phyloP scores from a whole-genome alignment of 108 stramenopile genomes.

The Cyclotella sp. region DNA sequence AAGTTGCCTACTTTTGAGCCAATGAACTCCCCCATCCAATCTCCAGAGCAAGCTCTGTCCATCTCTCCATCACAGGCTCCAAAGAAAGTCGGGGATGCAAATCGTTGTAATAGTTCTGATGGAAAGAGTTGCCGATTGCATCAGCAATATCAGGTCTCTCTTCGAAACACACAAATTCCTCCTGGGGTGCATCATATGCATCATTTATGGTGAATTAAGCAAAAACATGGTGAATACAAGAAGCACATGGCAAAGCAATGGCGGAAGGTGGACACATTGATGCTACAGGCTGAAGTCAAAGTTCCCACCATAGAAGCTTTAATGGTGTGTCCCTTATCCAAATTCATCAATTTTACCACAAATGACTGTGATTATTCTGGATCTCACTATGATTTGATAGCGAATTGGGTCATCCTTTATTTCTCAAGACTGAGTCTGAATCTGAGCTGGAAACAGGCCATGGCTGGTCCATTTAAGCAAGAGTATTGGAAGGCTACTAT shows the following conservation, averaged over 20 bases:
- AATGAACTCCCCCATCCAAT: background rate
- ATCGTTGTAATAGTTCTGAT: background rate
- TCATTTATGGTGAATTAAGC: background rate
- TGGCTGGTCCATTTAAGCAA: constrained; percentile 36
- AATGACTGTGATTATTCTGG: background rate
- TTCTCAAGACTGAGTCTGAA: constrained; percentile 6
- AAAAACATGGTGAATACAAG: background rate
- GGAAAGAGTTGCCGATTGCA: constrained; percentile 1
- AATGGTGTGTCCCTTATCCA: background rate
- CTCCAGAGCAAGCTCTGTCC: background rate
- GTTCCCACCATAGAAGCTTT: background rate
- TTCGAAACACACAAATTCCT: background rate
- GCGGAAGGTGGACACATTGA: background rate
- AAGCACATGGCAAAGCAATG: background rate
- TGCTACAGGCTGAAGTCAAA: background rate
- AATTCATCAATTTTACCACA: background rate
- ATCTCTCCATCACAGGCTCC: too few relatives aligned
- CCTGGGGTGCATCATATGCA: background rate
- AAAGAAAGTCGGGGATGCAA: too few relatives aligned
- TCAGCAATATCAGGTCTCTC: background rate
- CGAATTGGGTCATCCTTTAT: constrained; percentile 6
- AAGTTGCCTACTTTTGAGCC: too few relatives aligned
- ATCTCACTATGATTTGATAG: too few relatives aligned
- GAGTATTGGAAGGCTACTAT: constrained; percentile 40
- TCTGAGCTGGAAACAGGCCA: constrained; percentile 43